phyloP scores from a whole-genome alignment of 306 rosid species.

The Malus orientalis region DNA sequence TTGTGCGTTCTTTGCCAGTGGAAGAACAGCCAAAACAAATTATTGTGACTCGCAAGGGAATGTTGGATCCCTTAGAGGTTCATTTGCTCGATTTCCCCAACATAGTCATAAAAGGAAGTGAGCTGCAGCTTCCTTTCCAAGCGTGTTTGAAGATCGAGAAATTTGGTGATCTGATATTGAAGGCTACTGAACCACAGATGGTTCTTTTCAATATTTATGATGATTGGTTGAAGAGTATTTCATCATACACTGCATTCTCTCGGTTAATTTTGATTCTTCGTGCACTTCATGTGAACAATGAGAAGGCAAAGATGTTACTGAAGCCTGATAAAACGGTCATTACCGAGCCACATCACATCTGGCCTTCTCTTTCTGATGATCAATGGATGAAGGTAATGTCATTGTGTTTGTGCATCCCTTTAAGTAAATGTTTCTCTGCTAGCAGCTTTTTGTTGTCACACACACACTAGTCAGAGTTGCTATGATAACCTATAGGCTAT shows the following conservation, averaged over 20 bases:
- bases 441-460: neutral
- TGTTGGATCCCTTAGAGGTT: constrained; percentile 98
- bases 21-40: constrained; percentile 99
- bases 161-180: constrained; percentile 95
- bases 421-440: neutral
- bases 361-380: constrained; percentile 97
- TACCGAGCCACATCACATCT: constrained; percentile 97
- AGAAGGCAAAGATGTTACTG: constrained; percentile 94
- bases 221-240: constrained; percentile 98
- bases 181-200: constrained; percentile 99
- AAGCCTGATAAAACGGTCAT: constrained; percentile 92
- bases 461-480: neutral
- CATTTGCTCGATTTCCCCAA: constrained; percentile 92
- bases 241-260: constrained; percentile 97
- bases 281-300: constrained; percentile 95
- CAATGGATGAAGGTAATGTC: constrained; percentile 96
- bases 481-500: neutral
- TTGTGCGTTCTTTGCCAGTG: constrained; percentile 93
- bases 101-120: constrained; percentile 98
- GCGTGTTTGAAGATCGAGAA: constrained; percentile 97
- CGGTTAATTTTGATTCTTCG: constrained; percentile 88
- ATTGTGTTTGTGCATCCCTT: neutral
- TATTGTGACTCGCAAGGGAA: constrained; percentile 97
- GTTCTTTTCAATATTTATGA: constrained; percentile 97
- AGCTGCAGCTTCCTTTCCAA: constrained; percentile 97